A percentile compares a stretch with the other conserved stretches of the same genome.
Conservation (phyloP, 2,329 filamentous ascomycete species). For the Berkeleyomyces basicola region DNA sequence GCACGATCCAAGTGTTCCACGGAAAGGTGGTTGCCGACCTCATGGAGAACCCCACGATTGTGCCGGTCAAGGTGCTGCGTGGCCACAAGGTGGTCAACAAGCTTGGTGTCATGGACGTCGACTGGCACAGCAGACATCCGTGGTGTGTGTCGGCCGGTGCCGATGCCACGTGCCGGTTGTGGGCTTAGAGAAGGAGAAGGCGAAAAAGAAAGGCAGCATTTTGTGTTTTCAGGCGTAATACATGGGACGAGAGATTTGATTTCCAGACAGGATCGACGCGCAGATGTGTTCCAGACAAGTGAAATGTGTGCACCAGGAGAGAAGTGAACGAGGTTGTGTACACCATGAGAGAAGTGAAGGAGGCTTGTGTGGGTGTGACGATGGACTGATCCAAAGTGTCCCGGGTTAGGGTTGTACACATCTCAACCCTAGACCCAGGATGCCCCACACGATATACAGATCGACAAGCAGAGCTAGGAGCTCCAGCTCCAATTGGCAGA, state of each 20-base stretch:
- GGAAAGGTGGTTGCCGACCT: conserved; percentile 87
- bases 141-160: conserved; percentile 92
- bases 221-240: conserved; percentile 14
- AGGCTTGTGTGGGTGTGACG: too few relatives aligned
- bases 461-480: neutral
- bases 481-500: neutral
- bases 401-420: neutral
- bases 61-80: conserved; percentile 82
- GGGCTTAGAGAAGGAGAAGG: conserved; percentile 40
- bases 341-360: too few relatives aligned
- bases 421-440: neutral
- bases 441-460: neutral
- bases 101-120: conserved; percentile 79
- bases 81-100: conserved; percentile 78
- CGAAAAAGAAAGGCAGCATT: conserved; percentile 10
- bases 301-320: too few relatives aligned
- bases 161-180: conserved; percentile 81
- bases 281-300: too few relatives aligned
- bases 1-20: conserved; percentile 89
- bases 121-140: conserved; percentile 89
- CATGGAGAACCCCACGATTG: conserved; percentile 92
- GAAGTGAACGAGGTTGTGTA: too few relatives aligned
- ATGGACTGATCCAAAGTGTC: too few relatives aligned
- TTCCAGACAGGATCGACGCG: neutral
- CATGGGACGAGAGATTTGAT: conserved; percentile 7